Percentiles rank a stretch among this genome's conserved stretches.
phyloP scores from a whole-genome alignment of 2,329 filamentous ascomycete species.

The Fonsecaea pedrosoi region DNA sequence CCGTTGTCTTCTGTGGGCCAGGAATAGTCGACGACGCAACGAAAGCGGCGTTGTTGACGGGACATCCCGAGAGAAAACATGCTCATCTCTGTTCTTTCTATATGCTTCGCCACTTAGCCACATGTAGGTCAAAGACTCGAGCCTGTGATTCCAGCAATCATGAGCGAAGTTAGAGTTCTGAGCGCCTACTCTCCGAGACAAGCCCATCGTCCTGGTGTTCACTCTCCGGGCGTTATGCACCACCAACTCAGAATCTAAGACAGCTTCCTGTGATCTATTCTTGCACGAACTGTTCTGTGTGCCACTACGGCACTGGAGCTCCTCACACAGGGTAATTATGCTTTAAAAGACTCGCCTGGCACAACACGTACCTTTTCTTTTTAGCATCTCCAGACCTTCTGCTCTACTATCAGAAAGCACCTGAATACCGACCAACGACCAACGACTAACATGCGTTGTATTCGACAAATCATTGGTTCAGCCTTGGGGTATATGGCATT shows the following conservation, averaged over 20 bases:
- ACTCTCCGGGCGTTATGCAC: background rate
- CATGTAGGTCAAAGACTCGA: background rate
- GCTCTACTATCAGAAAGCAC: background rate
- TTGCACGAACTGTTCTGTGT: background rate
- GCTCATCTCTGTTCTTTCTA: background rate
- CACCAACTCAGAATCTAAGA: background rate
- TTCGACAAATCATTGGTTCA: background rate
- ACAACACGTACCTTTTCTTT: background rate
- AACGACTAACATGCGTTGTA: slow-evolving; percentile 3
- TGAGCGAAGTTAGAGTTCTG: slow-evolving; percentile 8
- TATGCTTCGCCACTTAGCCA: too few relatives aligned
- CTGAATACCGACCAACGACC: background rate
- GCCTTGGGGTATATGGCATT: background rate
- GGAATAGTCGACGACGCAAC: background rate
- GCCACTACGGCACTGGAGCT: background rate
- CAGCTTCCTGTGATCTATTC: background rate
- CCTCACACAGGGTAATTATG: background rate
- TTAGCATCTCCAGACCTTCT: background rate
- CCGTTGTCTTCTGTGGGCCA: background rate
- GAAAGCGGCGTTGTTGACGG: background rate
- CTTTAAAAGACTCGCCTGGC: background rate
- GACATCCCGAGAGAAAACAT: background rate
- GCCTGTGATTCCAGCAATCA: background rate
- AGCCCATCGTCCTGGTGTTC: background rate
- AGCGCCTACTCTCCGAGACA: slow-evolving; percentile 13